Base-by-base conservation (phyloP, 768 basidiomycete species). In the Terana coerulea region DNA sequence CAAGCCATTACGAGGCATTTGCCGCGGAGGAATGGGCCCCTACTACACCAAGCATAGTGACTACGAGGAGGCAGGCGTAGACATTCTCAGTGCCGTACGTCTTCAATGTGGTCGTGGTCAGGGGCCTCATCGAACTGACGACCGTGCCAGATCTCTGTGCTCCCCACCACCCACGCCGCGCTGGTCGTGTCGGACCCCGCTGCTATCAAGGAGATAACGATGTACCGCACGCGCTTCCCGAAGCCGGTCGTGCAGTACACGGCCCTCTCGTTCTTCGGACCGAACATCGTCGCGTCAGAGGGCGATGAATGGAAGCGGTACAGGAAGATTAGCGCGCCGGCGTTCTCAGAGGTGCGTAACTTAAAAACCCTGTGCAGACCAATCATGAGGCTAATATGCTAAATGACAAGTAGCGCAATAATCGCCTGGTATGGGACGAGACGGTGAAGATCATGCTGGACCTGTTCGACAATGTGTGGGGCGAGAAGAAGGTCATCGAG, bases 301-400 rank as follows among this genome's bases (percentile, higher is more conserved):
- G 79, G 77, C n/a, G 77, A 80, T 3, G 73, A 79, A 52, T 87
- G 84, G 84, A 83, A 83, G 64, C 75, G 75, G 30, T 83, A 82
- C 55, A 67, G 83, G 44, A 83, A 79, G 62, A 75, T 86, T 35
- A 69, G 76, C 19, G 80, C 80, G 1, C 81, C 83, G 15, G 77
- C 81, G 0, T 86, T 86, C 62, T 79, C 80, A 5, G 82, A 84
- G 46, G 55, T 57, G 21, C 12, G 49, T 57, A 15, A 11, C 43
- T 29, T 36, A n/a, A n/a, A n/a, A 14, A 39, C 17, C 15, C 21
- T 21, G n/a, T 6, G 15, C 36, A 17, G 28, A 43, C 17, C 30
- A 26, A 19, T 37, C 12, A 6, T 9, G 19, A 40, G 39, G 24
- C 43, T 45, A 10, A 45, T 26, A 22, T 29, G 7, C 35, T 40